Evolutionary conservation across 345 rosid genomes (phyloP), one percentile per base, ranked within the genome.

Genomic region (Salix purpurea): DNA sequence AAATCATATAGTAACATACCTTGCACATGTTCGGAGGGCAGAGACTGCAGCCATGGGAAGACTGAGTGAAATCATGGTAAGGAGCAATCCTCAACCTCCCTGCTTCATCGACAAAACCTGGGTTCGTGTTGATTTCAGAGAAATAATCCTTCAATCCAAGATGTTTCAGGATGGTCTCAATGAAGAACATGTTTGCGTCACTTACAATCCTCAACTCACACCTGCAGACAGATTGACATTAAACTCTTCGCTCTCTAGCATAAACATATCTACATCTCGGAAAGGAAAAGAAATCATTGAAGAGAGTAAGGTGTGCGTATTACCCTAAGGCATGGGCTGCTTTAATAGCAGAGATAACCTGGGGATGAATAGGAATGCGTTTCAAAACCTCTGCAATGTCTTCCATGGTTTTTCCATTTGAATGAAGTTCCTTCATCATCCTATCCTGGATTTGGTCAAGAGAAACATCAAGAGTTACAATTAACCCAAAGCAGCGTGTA

Each of bases 21-120:
- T 94, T 92, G 93, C 98, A 94, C 98, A 94, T 94, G 71, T 92
- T 94, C 67, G 93, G 93, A 76, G 97, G 98, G 79, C 98, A 94
- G 54, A 81, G 88, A 75, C 26, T 48, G 78, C 97, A 92, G 23
- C 93, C 94, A 77, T 91, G 98, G 39, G 91, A 60, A n/a, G 86
- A 77, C 12, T 77, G 77, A 71, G 79, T 83, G 81, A 91, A 92
- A 56, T 91, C 90, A 61, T 91, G 93, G 78, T 81, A 84, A 65
- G 96, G 94, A 37, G 67, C 83, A 36, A 94, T 91, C 84, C 91
- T 88, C 7, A 92, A 77, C 65, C 83, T 89, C 14, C 82, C 90
- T 44, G 86, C 79, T 70, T 81, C 88, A 73, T 91, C 91, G 10
- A 89, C 88, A 70, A 79, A 88, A 28, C 93, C 85, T 0, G 96